Base-by-base conservation (phyloP, 192 early-diverging fungal genomes). In the Lobulomyces angularis region DNA sequence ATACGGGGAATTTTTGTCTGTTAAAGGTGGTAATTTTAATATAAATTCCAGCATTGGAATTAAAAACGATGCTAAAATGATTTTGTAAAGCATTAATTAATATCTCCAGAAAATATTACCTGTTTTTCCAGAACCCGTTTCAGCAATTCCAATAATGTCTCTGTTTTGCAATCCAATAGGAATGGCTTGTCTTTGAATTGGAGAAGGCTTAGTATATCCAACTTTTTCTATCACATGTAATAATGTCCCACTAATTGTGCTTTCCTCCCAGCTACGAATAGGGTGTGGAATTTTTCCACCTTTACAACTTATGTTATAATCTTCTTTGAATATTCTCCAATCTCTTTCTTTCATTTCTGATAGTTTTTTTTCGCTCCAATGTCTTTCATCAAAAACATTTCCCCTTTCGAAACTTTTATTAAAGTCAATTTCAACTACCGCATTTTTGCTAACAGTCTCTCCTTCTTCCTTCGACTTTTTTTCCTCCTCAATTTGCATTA, bases 251-350 rank as follows among this genome's bases (percentile, higher is more conserved):
- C 83, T 82, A 2, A 98, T 61, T 2, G 27, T 53, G 31, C 87
- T 83, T 55, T 98, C 95, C 9, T 34, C 45, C 95, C 95, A 98
- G 16, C 66, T 69, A 31, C 95, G 72, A 17, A 94, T 71, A 12
- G 95, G 90, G 37, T 79, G 67, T 31, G 92, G 95, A 44, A 93
- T 74, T 64, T 33, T 86, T 74, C 69, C 89, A 58, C 84, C 95
- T 64, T 94, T 93, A 51, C 82, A 87, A 3, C 89, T 64, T 35
- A 98, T 98, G 51, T 81, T 87, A 59, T 83, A 95, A 51, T 98
- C 95, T 59, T 98, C 95, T 45, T 90, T 91, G 62, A 98, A 96
- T 41, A 98, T 98, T 58, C 95, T 83, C 95, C 95, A 98, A 48
- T 98, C 95, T 48, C 95, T 71, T 58, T 96, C 90, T 35, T 64